Percentiles rank a stretch among this genome's conserved stretches.
Evolutionary conservation across 148 eudicot species (phyloP).

Genomic region (Heliosperma pusillum): DNA sequence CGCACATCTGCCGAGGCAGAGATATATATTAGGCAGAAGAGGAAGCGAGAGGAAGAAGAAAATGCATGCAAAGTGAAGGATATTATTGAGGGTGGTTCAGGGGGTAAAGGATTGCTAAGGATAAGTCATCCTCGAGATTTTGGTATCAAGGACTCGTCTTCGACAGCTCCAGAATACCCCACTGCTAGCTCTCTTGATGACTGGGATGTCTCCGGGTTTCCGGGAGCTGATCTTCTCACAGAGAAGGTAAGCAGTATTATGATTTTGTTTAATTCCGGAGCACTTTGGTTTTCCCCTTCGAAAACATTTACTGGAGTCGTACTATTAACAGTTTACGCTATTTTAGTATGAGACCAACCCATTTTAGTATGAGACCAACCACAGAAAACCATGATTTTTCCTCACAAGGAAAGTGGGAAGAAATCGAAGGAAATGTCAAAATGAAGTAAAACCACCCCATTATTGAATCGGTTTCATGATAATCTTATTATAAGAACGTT

Average conservation of each 20-base stretch:
- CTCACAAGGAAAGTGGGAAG: no score
- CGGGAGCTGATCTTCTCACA: slow-evolving; percentile 82
- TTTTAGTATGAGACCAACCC: no score
- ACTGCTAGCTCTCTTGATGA: slow-evolving; percentile 43
- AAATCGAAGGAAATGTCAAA: no score
- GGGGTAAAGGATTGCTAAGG: slow-evolving; percentile 60
- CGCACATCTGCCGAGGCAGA: slow-evolving; percentile 84
- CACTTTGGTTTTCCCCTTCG: neutral
- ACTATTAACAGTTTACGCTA: no score
- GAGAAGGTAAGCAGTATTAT: slow-evolving; percentile 53
- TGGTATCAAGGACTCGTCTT: slow-evolving; percentile 24
- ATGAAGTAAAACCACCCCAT: no score
- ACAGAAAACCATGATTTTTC: no score
- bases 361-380: no score
- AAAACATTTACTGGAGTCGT: neutral
- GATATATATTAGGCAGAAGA: slow-evolving; percentile 55
- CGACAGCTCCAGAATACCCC: slow-evolving; percentile 32
- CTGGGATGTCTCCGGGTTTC: slow-evolving; percentile 76
- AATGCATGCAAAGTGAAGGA: slow-evolving; percentile 53
- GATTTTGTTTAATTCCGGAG: neutral
- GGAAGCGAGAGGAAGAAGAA: slow-evolving; percentile 76
- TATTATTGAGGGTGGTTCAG: slow-evolving; percentile 48
- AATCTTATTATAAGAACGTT: no score
- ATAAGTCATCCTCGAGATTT: slow-evolving; percentile 50
- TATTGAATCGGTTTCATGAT: no score